Evolutionary conservation across 2,329 filamentous ascomycete species (phyloP).

Genomic region (Ramichloridium luteum): DNA sequence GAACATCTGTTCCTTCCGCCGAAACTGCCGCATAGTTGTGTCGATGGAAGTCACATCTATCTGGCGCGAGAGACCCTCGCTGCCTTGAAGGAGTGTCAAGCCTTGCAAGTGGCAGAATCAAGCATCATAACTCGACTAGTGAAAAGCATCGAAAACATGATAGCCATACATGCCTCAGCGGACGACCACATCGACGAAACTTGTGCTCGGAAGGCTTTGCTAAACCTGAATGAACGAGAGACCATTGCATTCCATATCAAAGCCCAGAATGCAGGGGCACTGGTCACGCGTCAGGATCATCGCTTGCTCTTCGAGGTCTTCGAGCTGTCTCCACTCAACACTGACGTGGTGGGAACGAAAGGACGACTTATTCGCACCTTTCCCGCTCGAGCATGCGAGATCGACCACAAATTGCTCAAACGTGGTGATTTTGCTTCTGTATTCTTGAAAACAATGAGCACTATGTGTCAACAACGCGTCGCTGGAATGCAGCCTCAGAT

Average conservation of each 20-base stretch:
- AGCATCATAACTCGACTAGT: constrained; percentile 3
- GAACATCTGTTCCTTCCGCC: constrained; percentile 36
- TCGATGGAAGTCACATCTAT: constrained; percentile 14
- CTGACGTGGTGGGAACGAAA: constrained; percentile 40
- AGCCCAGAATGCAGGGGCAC: constrained; percentile 16
- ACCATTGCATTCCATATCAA: constrained; percentile 7
- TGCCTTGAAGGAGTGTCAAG: constrained; percentile 5
- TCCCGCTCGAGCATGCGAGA: constrained; percentile 40
- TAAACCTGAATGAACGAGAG: constrained; percentile 1
- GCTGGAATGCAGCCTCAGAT: constrained; percentile 13
- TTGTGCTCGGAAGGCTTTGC: constrained; percentile 1
- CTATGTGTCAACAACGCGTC: constrained; percentile 11
- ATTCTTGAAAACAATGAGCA: constrained; percentile 11
- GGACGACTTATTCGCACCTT: constrained; percentile 48
- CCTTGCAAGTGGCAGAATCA: constrained; percentile 16
- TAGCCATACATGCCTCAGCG: constrained; percentile 2
- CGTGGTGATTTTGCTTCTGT: constrained; percentile 22
- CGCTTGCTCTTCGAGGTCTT: constrained; percentile 46
- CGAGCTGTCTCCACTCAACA: constrained; percentile 44
- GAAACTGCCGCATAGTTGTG: constrained; percentile 27
- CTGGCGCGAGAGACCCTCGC: constrained; percentile 5
- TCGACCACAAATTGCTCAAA: constrained; percentile 4
- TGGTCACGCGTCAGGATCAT: constrained; percentile 13
- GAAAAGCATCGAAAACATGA: constrained; percentile 1
- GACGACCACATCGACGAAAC: constrained; percentile 1